Base-by-base conservation (phyloP, 139 green algal species). In the Chlorella vulgaris region DNA sequence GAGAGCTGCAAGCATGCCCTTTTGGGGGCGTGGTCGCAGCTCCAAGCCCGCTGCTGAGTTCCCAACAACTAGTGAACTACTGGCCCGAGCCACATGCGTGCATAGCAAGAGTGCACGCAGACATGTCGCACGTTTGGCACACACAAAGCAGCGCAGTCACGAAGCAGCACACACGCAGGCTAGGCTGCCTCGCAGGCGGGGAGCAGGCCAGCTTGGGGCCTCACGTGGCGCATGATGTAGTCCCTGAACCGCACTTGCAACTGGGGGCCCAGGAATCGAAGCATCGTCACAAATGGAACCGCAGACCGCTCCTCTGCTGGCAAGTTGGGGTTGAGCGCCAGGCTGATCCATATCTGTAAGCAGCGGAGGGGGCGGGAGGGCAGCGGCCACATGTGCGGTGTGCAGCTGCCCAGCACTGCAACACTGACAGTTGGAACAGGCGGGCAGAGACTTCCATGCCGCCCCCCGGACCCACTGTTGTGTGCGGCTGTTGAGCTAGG, bases 141-240 rank as follows among this genome's bases (percentile, higher is more conserved):
- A 58, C 47, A 15, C 13, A 10, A 58, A 24, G 47, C 10, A 24
- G 47, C 10, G 10, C 10, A 58, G 47, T 24, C 47, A 58, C 13
- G 15, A 24, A 10, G 15, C 47, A 58, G 47, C 47, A 15, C 47
- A 10, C 13, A 10, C 13, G 10, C 13, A 58, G 13, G 13, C 10
- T 58, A 58, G 47, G 13, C 13, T 58, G 47, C 47, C 47, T 58
- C n/a, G n/a, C n/a, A n/a, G n/a, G n/a, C n/a, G n/a, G n/a, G n/a
- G n/a, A n/a, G n/a, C n/a, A n/a, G n/a, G 47, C 13, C 15, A 10
- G 47, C 47, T 55, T 13, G 33, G n/a, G 5, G 4, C 26, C 81
- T 39, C 70, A 85, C 83, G 15, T 66, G 76, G 69, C 78, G 69
- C 38, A 91, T 92, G 40, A 91, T 62, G 39, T 71, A 62, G 47